Base-by-base conservation (phyloP, 2,329 filamentous ascomycete species). In the Cladosporium sphaerospermum region DNA sequence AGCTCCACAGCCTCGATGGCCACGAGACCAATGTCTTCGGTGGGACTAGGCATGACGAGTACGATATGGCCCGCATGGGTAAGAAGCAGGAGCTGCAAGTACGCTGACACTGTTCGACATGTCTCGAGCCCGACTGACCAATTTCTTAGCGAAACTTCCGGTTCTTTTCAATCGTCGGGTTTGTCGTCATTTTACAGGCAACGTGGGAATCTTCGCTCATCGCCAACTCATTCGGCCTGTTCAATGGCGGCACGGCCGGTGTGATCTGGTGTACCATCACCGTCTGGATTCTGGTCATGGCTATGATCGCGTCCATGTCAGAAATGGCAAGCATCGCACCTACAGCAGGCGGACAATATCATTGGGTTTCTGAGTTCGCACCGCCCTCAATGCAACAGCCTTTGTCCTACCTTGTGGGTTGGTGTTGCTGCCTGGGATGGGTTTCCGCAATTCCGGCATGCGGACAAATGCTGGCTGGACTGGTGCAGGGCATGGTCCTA, bases 391-490 rank as follows among this genome's bases (percentile, higher is more conserved):
- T 57, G 16, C 71, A 75, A 53, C 73, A 71, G 45, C 68, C 68
- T 36, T 16, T 43, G 19, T 43, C 41, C 4, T 84, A 82, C 59
- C 62, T 78, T 13, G 74, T 75, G 42, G 78, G 73, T 33, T 67
- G 62, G 63, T 57, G 67, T 2, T 61, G 57, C 44, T 59, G 60
- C 3, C 54, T 67, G 2, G 65, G 64, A 3, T 67, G 64, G 64
- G 64, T 67, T 45, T 58, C 53, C 23, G 60, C 58, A 33, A 61
- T 65, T 56, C 58, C 61, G 10, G 59, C 61, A 7, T 31, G 61
- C 61, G 9, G 62, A 60, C 52, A 43, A 7, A 19, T 56, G 11
- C 23, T 49, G 10, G 45, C 32, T 4, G 52, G 47, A 13, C 36
- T 45, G 11, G 32, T 58, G 16, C 46, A 56, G 46, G 7, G 9